Evolutionary conservation across 306 rosid genomes (phyloP).

Genomic region (Abrus pulchellus): DNA sequence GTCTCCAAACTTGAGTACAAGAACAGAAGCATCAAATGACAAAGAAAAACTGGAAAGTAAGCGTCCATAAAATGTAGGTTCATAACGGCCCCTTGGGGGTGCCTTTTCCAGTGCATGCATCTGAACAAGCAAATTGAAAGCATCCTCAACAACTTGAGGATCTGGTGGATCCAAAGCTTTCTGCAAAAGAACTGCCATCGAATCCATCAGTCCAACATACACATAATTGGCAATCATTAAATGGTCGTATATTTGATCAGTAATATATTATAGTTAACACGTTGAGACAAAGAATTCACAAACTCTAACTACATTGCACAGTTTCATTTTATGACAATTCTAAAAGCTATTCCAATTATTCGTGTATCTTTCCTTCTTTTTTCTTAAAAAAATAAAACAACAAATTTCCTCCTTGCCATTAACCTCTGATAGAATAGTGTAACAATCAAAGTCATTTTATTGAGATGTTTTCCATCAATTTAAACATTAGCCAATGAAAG

Average conservation of each 20-base stretch:
- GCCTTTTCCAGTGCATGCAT: constrained; percentile 69
- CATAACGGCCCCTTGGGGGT: constrained; percentile 73
- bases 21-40: constrained; percentile 83
- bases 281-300: constrained; percentile 21
- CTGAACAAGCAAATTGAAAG: constrained; percentile 70
- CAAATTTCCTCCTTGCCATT: constrained; percentile 10
- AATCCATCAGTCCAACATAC: constrained; percentile 39
- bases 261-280: neutral
- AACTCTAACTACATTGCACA: neutral
- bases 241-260: constrained; percentile 6
- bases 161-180: constrained; percentile 85
- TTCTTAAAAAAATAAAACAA: neutral
- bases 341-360: neutral
- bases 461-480: neutral
- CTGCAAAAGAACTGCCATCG: constrained; percentile 75
- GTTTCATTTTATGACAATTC: constrained; percentile 29
- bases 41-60: constrained; percentile 78
- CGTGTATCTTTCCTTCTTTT: neutral
- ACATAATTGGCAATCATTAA: constrained; percentile 22
- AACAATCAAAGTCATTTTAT: neutral
- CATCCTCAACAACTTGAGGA: constrained; percentile 74
- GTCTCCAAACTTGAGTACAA: constrained; percentile 85
- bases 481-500: neutral
- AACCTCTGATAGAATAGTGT: neutral
- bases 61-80: constrained; percentile 87